Evolutionary conservation across 2,329 filamentous ascomycete species (phyloP), one percentile per base, ranked within the genome.

Genomic region (Botrytis fabae): DNA sequence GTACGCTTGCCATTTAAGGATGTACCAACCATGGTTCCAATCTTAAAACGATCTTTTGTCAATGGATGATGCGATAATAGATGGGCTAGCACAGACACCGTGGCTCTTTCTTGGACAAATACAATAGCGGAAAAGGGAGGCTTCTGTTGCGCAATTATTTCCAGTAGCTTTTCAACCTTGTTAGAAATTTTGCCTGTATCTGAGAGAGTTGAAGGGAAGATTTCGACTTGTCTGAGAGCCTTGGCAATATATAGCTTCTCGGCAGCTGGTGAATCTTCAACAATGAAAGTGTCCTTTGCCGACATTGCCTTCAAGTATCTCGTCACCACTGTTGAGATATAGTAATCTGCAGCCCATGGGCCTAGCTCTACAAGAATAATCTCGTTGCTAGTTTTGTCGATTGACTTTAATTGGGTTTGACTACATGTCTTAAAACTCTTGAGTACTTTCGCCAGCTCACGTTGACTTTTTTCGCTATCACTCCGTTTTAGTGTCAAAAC

Each of bases 331-430:
- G 81, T 74, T 72, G 82, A 79, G 16, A 94, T 87, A 78, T 90
- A 94, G 68, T 86, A 87, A 66, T 94, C 90, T 0, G 87, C 86
- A 1, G 91, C 91, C 91, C 91, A 95, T 1, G 84, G 76, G 0
- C 93, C 93, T 6, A 94, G 84, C 63, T 92, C 86, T 6, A 28
- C 42, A 4, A 80, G 76, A 35, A 83, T 84, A 1, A 94, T 84
- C 22, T 85, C 84, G 1, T 75, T 64, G 20, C 86, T 84, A 46
- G 86, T 88, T 2, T 83, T 82, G 61, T 83, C 83, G 12, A 94
- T 85, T 0, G 83, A 82, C 71, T 83, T 85, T 76, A 94, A 81
- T 75, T 92, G 88, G 38, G 83, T 83, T 51, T 85, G 86, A 44
- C 84, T 83, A 75, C 84, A 86, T 0, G 89, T 91, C 28, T 86